These are phyloP conservation scores for Aspergillus japonicus DNA, from an alignment of 2,329 filamentous ascomycete species.

Conservation along the genomic window DNA sequence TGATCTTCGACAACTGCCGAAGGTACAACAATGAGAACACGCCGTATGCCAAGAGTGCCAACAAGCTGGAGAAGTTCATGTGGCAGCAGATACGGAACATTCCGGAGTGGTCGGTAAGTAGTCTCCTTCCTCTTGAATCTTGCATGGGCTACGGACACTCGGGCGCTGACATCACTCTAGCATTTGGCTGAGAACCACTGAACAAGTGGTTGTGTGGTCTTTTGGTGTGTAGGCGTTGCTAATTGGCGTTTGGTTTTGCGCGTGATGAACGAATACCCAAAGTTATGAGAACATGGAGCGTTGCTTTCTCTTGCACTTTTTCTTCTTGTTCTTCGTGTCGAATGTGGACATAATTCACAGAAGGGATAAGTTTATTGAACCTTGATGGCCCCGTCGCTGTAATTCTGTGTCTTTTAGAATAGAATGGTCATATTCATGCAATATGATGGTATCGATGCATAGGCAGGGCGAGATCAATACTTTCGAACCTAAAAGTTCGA, in stretches of 20 bases:
- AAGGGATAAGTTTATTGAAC: background rate
- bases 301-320: conserved; percentile 8
- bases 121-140: background rate
- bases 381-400: background rate
- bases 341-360: background rate
- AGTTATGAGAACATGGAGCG: conserved; percentile 12
- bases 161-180: conserved; percentile 22
- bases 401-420: background rate
- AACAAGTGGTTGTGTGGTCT: conserved; percentile 15
- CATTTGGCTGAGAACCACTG: conserved; percentile 42
- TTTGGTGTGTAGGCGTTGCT: conserved; percentile 10
- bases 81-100: conserved; percentile 89
- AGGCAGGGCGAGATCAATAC: background rate
- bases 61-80: conserved; percentile 91
- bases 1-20: conserved; percentile 92
- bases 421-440: background rate
- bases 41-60: conserved; percentile 91
- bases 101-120: conserved; percentile 77
- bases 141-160: background rate
- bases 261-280: conserved; percentile 17
- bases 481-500: background rate
- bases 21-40: conserved; percentile 96
- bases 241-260: conserved; percentile 13
- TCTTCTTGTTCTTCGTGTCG: background rate
- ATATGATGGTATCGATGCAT: background rate